These are phyloP conservation scores for Tulasnella sp. DNA, from an alignment of 768 basidiomycete genomes.

Conservation along the genomic window DNA sequence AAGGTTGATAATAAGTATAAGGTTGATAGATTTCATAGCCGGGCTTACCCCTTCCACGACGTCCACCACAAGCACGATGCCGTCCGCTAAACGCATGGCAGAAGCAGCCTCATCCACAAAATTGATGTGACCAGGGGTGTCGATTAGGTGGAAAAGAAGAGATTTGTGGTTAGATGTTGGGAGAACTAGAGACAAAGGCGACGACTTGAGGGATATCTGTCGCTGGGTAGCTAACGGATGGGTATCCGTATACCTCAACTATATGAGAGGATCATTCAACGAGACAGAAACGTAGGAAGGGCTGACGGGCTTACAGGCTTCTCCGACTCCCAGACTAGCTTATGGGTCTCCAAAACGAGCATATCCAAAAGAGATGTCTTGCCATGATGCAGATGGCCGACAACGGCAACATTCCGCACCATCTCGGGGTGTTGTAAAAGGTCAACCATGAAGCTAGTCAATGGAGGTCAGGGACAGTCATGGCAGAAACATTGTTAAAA, in stretches of 20 bases:
- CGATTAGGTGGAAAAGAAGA: conserved; percentile 86
- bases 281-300: conserved; percentile 13
- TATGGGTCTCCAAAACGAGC: conserved; percentile 95
- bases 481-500: not conserved
- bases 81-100: conserved; percentile 81
- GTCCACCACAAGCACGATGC: conserved; percentile 90
- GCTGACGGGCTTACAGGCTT: conserved; percentile 56
- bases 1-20: conserved; percentile 24
- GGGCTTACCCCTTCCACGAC: conserved; percentile 91
- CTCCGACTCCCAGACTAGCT: conserved; percentile 90
- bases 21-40: conserved; percentile 23
- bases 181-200: conserved; percentile 90
- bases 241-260: conserved; percentile 96
- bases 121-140: conserved; percentile 97
- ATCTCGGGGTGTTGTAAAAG: conserved; percentile 89
- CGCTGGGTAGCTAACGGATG: conserved; percentile 85
- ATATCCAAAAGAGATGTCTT: conserved; percentile 97
- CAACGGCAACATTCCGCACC: conserved; percentile 93
- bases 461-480: not conserved
- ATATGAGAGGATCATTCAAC: not conserved
- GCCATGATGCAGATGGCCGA: conserved; percentile 96
- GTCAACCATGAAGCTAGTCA: conserved; percentile 77
- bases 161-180: conserved; percentile 86
- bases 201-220: conserved; percentile 92
- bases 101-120: conserved; percentile 97